Base-by-base conservation (phyloP, 352 stramenopile species). In the Globisporangium radiosum region DNA sequence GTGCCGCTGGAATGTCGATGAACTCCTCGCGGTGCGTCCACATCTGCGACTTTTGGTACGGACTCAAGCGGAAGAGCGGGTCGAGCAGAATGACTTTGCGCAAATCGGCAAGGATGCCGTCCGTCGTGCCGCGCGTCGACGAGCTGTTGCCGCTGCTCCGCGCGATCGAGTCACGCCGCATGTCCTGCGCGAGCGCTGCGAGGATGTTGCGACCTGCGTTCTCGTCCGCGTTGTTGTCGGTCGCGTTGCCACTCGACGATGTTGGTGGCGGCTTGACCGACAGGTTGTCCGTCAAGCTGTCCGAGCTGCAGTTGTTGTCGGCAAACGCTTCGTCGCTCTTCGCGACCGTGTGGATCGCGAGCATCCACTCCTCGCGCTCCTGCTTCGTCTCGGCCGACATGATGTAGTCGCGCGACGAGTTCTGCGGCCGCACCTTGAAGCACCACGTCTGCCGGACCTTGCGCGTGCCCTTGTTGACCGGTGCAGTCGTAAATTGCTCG, bases 281-380 rank as follows among this genome's bases (percentile, higher is more conserved):
- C 2, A 56, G 37, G 25, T 64, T 60, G 7, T 76, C 70, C 42
- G 57, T 44, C 15, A 63, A 11, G 39, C 10, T 43, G 40, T 54
- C 49, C 49, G 53, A 63, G 8, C 65, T 59, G 25, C 25, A 33
- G 48, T 68, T 66, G 43, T 83, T 74, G n/a, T 86, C 72, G 64
- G 13, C 72, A 59, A 64, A 50, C 70, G 37, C 64, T 5, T 67
- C 72, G 9, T 90, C 81, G 38, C 67, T 69, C 63, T 87, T 89
- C 14, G 81, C 74, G 15, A 94, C 82, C 7, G 84, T 87, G 44
- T 85, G 75, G 49, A 94, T 92, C 2, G 85, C 85, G 38, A 91
- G 70, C 85, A 95, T 93, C 85, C 85, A 95, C 60, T 92, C 85
- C 57, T 95, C 85, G n/a, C 85, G 85, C 56, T 92, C 81, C 72